Base-by-base conservation (phyloP, 2,329 filamentous ascomycete species). In the Exophiala phaeomuriformis region DNA sequence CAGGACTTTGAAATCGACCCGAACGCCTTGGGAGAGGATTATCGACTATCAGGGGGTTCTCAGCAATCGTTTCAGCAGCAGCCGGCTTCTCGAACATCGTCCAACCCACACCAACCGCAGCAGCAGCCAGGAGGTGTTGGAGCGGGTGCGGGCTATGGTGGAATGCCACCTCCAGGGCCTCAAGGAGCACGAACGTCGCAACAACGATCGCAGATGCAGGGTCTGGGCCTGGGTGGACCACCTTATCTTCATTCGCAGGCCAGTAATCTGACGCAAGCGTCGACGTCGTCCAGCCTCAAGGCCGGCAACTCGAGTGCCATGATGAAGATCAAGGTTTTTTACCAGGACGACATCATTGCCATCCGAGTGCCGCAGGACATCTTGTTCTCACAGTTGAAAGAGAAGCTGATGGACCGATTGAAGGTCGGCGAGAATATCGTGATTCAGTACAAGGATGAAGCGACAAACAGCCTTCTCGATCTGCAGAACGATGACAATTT, bases 261-360 rank as follows among this genome's bases (percentile, higher is more conserved):
- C 47, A 79, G 77, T 36, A 85, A 79, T 4, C 69, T 83, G 54
- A 73, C 72, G 1, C 72, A 73, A 58, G 64, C 67, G 29, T 72
- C 72, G 1, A 64, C 61, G 29, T 62, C 66, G 3, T 71, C 71
- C 6, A 68, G 65, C 55, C 63, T 60, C 42, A 59, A 57, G 46
- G 52, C 49, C 8, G 47, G 49, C 42, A 58, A 54, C 43, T 31
- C 46, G 7, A 43, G 51, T 4, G 72, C 77, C 5, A 79, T 82
- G 2, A 85, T 96, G 75, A 97, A 96, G 71, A 87, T 97, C 68
- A 97, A 97, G 73, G 85, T 96, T 50, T 93, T 88, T 73, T 96
- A 89, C 73, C 87, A 91, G 61, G 86, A 90, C 56, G 91, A 96
- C 62, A 82, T 94, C 52, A 91, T 96, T 61, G 87, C 93, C 42